Evolutionary conservation across 306 rosid genomes (phyloP).

Genomic region (Corylus avellana): DNA sequence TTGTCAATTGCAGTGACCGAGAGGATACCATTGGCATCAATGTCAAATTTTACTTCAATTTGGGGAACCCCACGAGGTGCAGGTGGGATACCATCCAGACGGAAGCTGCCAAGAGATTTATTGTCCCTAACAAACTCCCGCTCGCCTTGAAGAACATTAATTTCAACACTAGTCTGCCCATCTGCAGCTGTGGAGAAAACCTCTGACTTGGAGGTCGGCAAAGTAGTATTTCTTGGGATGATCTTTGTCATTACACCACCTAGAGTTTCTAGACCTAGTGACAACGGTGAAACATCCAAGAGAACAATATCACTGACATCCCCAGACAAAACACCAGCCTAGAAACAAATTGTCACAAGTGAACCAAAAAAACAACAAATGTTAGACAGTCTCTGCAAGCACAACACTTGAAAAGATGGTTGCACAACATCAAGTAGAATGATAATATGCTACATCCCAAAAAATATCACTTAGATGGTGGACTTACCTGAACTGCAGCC

Average conservation of each 20-base stretch:
- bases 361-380: background rate
- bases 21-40: conserved; percentile 95
- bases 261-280: conserved; percentile 83
- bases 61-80: conserved; percentile 98
- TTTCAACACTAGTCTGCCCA: conserved; percentile 95
- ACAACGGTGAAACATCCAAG: conserved; percentile 80
- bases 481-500: conserved; percentile 88
- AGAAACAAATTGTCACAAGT: conserved; percentile 2
- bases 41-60: conserved; percentile 93
- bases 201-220: conserved; percentile 95
- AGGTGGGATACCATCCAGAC: conserved; percentile 93
- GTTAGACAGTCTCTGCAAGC: background rate
- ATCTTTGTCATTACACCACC: conserved; percentile 98
- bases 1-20: conserved; percentile 87
- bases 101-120: conserved; percentile 95
- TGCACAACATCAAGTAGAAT: background rate
- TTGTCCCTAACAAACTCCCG: conserved; percentile 95
- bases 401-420: background rate
- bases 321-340: conserved; percentile 96
- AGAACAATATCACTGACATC: conserved; percentile 91
- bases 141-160: conserved; percentile 92
- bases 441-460: background rate
- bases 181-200: conserved; percentile 97
- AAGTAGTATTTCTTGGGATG: conserved; percentile 92
- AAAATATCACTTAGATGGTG: background rate